These are phyloP conservation scores for Venturia effusa DNA, from an alignment of 2,329 filamentous ascomycete genomes.

Conservation along the genomic window DNA sequence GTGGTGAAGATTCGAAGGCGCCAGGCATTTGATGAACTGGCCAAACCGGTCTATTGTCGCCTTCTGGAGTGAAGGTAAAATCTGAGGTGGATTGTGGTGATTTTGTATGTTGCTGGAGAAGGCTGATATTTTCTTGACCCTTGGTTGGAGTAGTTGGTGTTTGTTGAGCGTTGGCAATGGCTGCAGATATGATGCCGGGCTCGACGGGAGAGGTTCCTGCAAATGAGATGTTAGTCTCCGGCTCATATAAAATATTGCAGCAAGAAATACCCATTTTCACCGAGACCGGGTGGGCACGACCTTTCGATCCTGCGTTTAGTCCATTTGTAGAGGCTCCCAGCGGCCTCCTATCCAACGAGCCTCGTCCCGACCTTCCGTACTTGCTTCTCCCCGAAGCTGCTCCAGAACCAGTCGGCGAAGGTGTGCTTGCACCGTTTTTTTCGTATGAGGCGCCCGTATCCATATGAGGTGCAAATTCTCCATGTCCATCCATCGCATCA, in stretches of 20 bases:
- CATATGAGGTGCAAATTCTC: neutral
- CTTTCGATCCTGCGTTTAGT: conserved; percentile 21
- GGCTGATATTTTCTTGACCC: conserved; percentile 68
- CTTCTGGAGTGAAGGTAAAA: conserved; percentile 94
- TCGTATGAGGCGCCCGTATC: neutral
- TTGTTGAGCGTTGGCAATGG: conserved; percentile 52
- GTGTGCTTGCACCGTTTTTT: neutral
- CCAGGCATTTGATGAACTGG: conserved; percentile 38
- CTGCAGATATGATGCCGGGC: conserved; percentile 81
- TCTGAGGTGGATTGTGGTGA: conserved; percentile 67
- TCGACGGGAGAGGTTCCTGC: conserved; percentile 29
- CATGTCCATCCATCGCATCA: conserved; percentile 35
- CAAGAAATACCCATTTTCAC: conserved; percentile 8
- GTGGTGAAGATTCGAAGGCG: conserved; percentile 15
- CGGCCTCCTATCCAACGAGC: conserved; percentile 30
- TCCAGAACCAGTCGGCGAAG: conserved; percentile 43
- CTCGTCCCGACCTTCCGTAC: conserved; percentile 51
- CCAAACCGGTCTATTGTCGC: conserved; percentile 68
- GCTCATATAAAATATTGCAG: too few relatives aligned
- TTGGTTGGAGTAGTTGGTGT: conserved; percentile 39
- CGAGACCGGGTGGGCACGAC: neutral
- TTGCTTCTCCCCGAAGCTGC: conserved; percentile 78
- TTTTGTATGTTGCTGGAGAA: conserved; percentile 57
- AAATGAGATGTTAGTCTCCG: conserved; percentile 23
- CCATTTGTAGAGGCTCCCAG: conserved; percentile 31